These are phyloP conservation scores for Datura wrightii DNA, from an alignment of 257 asterid genomes.

Conservation along the genomic window DNA sequence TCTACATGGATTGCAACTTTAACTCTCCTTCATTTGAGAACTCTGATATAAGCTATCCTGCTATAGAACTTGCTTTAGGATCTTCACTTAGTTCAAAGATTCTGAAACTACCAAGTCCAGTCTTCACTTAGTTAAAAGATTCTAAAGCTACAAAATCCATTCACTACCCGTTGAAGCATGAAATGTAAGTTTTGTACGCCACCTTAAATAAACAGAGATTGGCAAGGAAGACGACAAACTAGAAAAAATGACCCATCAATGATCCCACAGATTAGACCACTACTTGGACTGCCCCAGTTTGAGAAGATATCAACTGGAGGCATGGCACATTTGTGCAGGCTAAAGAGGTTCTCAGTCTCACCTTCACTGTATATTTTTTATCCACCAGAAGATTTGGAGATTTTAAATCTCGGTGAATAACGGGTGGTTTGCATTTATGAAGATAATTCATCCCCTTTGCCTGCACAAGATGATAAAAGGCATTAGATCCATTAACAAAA, in stretches of 20 bases:
- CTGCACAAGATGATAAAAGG: slow-evolving; percentile 49
- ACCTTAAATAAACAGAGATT: slow-evolving; percentile 2
- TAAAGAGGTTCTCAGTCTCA: slow-evolving; percentile 41
- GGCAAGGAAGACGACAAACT: not conserved
- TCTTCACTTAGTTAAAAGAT: not conserved
- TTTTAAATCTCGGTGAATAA: slow-evolving; percentile 91
- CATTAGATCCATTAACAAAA: slow-evolving; percentile 27
- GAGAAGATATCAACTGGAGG: slow-evolving; percentile 17
- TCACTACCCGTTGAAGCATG: not conserved
- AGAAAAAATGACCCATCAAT: not conserved
- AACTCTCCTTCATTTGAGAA: not conserved
- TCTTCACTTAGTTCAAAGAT: not conserved
- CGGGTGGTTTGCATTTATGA: slow-evolving; percentile 85
- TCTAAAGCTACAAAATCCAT: not conserved
- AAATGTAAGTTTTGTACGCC: not conserved
- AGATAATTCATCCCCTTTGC: slow-evolving; percentile 96
- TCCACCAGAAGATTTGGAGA: slow-evolving; percentile 96
- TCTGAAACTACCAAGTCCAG: not conserved
- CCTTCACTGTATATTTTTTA: slow-evolving; percentile 94
- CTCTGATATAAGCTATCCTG: not conserved
- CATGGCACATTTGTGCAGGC: not conserved
- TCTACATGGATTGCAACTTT: not conserved
- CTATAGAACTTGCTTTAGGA: not conserved
- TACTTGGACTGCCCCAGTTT: slow-evolving; percentile 9
- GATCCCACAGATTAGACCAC: not conserved